These are phyloP conservation scores for Chlamydomonas sp. DNA, from an alignment of 139 green algal genomes.

Conservation along the genomic window DNA sequence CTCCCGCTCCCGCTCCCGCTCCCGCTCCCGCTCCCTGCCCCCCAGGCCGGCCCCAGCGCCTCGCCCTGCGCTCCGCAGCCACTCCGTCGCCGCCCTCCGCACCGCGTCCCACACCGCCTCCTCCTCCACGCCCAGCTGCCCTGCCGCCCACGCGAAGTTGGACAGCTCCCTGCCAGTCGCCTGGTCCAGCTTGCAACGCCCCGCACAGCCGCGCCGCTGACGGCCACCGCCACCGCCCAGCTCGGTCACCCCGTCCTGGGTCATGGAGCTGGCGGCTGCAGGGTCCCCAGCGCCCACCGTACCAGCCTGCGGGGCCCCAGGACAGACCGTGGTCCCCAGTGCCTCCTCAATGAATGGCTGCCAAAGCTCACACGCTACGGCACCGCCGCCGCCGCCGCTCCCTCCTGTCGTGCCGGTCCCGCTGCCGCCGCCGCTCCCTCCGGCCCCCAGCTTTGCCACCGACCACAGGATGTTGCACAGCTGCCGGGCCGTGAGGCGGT, in stretches of 20 bases:
- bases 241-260: too few relatives aligned
- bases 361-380: too few relatives aligned
- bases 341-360: too few relatives aligned
- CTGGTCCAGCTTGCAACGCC: neutral
- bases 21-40: neutral
- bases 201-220: too few relatives aligned
- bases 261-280: too few relatives aligned
- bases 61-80: neutral
- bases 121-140: conserved; percentile 9
- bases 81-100: neutral
- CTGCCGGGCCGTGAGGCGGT: neutral
- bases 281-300: too few relatives aligned
- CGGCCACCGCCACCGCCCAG: too few relatives aligned
- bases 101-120: conserved; percentile 3
- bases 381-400: neutral
- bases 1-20: neutral
- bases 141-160: conserved; percentile 29
- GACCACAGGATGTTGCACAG: conserved; percentile 4
- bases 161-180: neutral
- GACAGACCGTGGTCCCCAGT: too few relatives aligned
- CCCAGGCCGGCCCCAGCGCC: too few relatives aligned
- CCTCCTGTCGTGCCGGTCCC: too few relatives aligned
- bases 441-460: neutral
- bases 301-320: too few relatives aligned
- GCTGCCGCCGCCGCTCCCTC: neutral